phyloP scores from a whole-genome alignment of 2,329 filamentous ascomycete genomes.

The Ophiostoma sp. region DNA sequence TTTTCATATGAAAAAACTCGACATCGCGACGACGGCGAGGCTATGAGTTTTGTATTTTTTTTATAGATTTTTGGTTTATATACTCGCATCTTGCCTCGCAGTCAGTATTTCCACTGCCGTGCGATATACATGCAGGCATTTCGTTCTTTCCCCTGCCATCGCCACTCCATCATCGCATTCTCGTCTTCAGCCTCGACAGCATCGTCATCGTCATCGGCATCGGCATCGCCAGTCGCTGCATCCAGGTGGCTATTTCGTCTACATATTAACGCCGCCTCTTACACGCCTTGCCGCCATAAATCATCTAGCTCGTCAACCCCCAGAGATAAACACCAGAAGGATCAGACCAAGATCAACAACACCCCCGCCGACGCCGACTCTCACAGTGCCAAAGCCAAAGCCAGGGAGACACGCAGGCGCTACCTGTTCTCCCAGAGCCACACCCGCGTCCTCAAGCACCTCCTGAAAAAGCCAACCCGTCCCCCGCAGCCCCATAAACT shows the following conservation, averaged over 20 bases:
- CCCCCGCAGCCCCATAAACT: not conserved
- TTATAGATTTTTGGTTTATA: not conserved
- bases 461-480: not conserved
- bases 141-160: not conserved
- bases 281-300: not conserved
- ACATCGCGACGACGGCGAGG: not conserved
- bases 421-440: not conserved
- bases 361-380: not conserved
- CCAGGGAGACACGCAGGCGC: not conserved
- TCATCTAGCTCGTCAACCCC: not conserved
- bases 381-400: not conserved
- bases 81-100: not conserved
- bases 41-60: not conserved
- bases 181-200: not conserved
- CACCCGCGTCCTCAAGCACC: slow-evolving; percentile 15
- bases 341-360: not conserved
- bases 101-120: not conserved
- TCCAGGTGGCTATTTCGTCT: not conserved
- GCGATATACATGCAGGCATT: not conserved
- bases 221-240: not conserved
- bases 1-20: not conserved
- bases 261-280: not conserved
- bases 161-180: not conserved
- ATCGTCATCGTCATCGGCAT: not conserved
- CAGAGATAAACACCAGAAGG: not conserved